Percentiles rank a stretch among this genome's conserved stretches.
These are phyloP conservation scores for Protomyces macrosporus DNA, from an alignment of 1,139 yeast genomes.

Conservation along the genomic window DNA sequence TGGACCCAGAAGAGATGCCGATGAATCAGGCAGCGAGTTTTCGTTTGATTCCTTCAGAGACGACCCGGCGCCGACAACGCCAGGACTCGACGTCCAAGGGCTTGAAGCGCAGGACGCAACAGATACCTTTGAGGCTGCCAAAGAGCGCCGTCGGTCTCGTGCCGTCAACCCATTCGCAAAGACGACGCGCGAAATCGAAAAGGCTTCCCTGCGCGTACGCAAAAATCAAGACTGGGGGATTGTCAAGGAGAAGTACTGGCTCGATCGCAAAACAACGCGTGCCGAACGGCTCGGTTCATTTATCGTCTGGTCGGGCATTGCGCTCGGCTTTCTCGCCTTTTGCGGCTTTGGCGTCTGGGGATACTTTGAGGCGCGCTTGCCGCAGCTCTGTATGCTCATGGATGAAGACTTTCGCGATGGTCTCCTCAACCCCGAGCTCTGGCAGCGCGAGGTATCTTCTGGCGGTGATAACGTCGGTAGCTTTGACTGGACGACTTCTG, in stretches of 20 bases:
- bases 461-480: constrained; percentile 31
- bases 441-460: constrained; percentile 29
- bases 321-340: constrained; percentile 4
- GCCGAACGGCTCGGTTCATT: constrained; percentile 6
- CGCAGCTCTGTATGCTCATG: constrained; percentile 26
- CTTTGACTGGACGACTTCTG: constrained; percentile 30
- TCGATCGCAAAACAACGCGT: constrained; percentile 2
- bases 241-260: constrained; percentile 20
- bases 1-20: background rate
- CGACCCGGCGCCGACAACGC: background rate
- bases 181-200: constrained; percentile 16
- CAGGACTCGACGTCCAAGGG: background rate
- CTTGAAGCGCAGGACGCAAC: background rate
- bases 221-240: constrained; percentile 11
- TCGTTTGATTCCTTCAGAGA: background rate
- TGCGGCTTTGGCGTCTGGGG: constrained; percentile 8
- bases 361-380: constrained; percentile 6
- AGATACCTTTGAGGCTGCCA: background rate
- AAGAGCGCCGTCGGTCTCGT: background rate
- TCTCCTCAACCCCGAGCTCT: constrained; percentile 13
- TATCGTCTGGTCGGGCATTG: constrained; percentile 8
- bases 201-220: constrained; percentile 11
- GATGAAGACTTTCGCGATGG: constrained; percentile 28
- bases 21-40: background rate
- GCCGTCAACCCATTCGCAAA: constrained; percentile 1